Evolutionary conservation across 2,329 filamentous ascomycete species (phyloP).

Genomic region (Colletotrichum neosansevieriae): DNA sequence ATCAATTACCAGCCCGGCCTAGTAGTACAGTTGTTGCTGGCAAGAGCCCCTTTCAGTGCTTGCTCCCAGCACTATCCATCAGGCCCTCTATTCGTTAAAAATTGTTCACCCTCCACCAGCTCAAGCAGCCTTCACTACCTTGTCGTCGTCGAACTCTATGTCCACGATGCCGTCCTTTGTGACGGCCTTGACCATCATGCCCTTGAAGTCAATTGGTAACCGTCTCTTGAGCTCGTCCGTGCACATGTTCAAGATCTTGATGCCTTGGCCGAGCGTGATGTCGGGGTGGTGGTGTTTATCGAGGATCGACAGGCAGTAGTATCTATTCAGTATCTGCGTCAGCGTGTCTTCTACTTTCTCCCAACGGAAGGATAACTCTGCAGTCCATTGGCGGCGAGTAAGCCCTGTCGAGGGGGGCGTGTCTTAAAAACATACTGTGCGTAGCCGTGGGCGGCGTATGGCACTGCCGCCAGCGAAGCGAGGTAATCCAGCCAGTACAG

Average conservation of each 20-base stretch:
- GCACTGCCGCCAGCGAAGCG: conserved; percentile 86
- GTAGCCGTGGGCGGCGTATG: conserved; percentile 97
- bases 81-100: conserved; percentile 12
- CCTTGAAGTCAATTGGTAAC: conserved; percentile 99
- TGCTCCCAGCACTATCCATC: conserved; percentile 25
- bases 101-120: conserved; percentile 37
- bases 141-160: conserved; percentile 86
- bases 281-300: conserved; percentile 99
- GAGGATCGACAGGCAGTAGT: conserved; percentile 97
- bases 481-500: conserved; percentile 99
- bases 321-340: conserved; percentile 63
- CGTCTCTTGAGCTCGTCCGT: conserved; percentile 97
- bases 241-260: conserved; percentile 94
- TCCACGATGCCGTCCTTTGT: conserved; percentile 93
- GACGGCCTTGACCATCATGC: conserved; percentile 92
- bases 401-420: conserved; percentile 33
- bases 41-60: background rate
- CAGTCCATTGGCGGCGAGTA: conserved; percentile 36
- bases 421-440: conserved; percentile 77
- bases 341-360: conserved; percentile 39
- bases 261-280: conserved; percentile 87
- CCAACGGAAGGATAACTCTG: background rate
- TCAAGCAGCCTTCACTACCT: conserved; percentile 73
- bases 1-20: conserved; percentile 41
- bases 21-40: conserved; percentile 42